A percentile compares a stretch with the other conserved stretches of the same genome.
Evolutionary conservation across 2,329 filamentous ascomycete genomes (phyloP).

Genomic region (Daldinia eschscholtzii): DNA sequence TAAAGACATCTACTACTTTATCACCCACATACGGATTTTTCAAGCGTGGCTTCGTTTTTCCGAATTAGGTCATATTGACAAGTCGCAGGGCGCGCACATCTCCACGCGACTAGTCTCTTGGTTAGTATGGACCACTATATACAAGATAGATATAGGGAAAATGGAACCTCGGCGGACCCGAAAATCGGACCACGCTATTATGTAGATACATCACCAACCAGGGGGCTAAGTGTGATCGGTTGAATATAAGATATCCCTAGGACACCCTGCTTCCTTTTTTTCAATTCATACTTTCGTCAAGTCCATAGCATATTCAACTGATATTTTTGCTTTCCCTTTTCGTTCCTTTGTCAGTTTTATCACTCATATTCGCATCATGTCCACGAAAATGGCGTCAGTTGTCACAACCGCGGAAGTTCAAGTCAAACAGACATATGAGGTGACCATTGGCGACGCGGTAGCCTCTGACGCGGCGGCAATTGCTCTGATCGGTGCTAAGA

Average conservation of each 20-base stretch:
- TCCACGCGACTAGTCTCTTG: neutral
- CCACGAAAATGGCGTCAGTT: constrained; percentile 26
- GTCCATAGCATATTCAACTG: neutral
- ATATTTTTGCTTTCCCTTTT: neutral
- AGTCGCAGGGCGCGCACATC: constrained; percentile 29
- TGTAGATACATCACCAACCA: neutral
- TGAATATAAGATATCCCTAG: neutral
- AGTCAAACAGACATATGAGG: constrained; percentile 18
- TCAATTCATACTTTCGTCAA: neutral
- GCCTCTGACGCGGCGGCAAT: constrained; percentile 47
- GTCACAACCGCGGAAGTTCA: neutral
- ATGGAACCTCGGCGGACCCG: constrained; percentile 20
- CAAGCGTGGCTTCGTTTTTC: neutral
- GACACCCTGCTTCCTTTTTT: neutral
- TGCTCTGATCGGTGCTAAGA: constrained; percentile 46
- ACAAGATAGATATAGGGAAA: neutral
- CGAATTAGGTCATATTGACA: constrained; percentile 29
- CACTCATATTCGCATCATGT: constrained; percentile 17
- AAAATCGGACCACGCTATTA: constrained; percentile 14
- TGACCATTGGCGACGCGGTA: constrained; percentile 42
- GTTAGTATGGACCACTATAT: neutral
- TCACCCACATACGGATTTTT: neutral
- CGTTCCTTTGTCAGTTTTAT: neutral
- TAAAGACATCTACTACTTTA: neutral
- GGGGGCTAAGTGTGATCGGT: neutral